Evolutionary conservation across 2,329 filamentous ascomycete genomes (phyloP).

Genomic region (Didymella segeticola): DNA sequence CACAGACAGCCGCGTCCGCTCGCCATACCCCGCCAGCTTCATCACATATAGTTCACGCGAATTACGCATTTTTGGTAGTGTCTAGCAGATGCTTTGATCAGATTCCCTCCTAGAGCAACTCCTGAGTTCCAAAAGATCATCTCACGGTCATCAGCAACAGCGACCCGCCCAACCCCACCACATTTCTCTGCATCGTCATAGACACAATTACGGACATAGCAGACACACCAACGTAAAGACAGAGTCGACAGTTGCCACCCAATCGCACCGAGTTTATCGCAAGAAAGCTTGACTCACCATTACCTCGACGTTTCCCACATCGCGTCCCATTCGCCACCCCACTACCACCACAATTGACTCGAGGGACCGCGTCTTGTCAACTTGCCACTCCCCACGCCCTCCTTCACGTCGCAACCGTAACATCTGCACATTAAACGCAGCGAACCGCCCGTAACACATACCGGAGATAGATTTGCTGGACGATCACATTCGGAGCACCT

Average conservation of each 20-base stretch:
- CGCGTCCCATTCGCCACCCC: slow-evolving; percentile 18
- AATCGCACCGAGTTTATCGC: neutral
- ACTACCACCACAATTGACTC: slow-evolving; percentile 12
- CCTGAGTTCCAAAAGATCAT: neutral
- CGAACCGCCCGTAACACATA: slow-evolving; percentile 1
- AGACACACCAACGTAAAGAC: slow-evolving; percentile 22
- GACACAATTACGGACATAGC: slow-evolving; percentile 25
- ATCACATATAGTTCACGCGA: slow-evolving; percentile 19
- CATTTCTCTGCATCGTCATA: slow-evolving; percentile 39
- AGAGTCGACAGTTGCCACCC: neutral
- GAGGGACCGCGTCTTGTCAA: slow-evolving; percentile 8
- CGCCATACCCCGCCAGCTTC: slow-evolving; percentile 16
- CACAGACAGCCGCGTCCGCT: slow-evolving; percentile 28
- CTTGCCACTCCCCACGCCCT: slow-evolving; percentile 10
- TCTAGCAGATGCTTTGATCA: neutral
- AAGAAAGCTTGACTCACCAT: neutral
- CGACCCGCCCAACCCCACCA: slow-evolving; percentile 31
- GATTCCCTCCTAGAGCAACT: neutral
- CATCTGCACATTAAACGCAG: neutral
- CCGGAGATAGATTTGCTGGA: slow-evolving; percentile 8
- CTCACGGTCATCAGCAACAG: slow-evolving; percentile 19
- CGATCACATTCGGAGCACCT: slow-evolving; percentile 30
- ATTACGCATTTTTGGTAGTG: slow-evolving; percentile 2
- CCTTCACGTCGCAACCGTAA: neutral
- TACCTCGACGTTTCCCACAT: slow-evolving; percentile 5